phyloP scores from a whole-genome alignment of 306 rosid genomes.

The Begonia fuchsioides region DNA sequence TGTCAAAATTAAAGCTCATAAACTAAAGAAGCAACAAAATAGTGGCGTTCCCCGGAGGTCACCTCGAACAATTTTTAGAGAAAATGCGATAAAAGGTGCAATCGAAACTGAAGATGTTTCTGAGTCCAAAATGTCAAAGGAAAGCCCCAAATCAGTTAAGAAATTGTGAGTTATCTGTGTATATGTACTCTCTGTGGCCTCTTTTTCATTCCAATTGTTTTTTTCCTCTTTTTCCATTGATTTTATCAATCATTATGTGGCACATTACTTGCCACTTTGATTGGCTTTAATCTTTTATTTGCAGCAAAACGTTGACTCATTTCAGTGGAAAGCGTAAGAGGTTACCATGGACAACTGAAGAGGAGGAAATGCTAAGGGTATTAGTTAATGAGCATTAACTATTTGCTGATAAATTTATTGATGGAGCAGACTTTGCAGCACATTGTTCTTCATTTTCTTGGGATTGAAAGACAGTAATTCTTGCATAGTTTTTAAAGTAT shows the following conservation, averaged over 20 bases:
- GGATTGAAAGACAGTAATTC: too few relatives aligned
- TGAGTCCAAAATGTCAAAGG: constrained; percentile 5
- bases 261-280: not conserved
- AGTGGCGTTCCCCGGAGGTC: constrained; percentile 6
- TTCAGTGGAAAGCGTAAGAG: constrained; percentile 18
- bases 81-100: constrained; percentile 1
- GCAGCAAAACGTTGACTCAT: constrained; percentile 17
- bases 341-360: constrained; percentile 28
- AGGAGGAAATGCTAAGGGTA: constrained; percentile 37
- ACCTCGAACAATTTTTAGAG: constrained; percentile 1
- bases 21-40: not conserved
- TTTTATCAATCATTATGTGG: not conserved
- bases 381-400: not conserved
- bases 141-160: constrained; percentile 6
- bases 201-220: not conserved
- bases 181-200: not conserved
- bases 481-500: too few relatives aligned
- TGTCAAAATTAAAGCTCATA: constrained; percentile 21
- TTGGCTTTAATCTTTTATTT: constrained; percentile 1
- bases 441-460: too few relatives aligned
- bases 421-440: too few relatives aligned
- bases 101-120: constrained; percentile 6
- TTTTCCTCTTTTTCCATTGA: too few relatives aligned
- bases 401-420: too few relatives aligned
- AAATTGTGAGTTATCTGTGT: constrained; percentile 11